These are phyloP conservation scores for Peronospora belbahrii DNA, from an alignment of 352 stramenopile species.

Conservation along the genomic window DNA sequence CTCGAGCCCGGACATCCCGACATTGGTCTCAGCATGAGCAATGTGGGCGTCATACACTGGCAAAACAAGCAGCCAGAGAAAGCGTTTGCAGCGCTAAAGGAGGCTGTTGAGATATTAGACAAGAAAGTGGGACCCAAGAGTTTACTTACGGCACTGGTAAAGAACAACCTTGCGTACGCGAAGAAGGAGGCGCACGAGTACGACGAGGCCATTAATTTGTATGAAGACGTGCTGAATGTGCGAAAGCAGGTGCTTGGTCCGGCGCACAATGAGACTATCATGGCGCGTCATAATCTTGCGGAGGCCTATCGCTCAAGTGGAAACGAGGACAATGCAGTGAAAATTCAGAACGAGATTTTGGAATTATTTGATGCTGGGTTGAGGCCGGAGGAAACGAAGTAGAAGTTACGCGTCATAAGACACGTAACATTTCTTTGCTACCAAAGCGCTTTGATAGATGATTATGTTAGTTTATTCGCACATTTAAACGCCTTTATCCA, in stretches of 20 bases:
- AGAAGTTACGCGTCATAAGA: conserved; percentile 1
- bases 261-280: conserved; percentile 76
- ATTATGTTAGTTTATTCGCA: conserved; percentile 19
- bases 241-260: conserved; percentile 52
- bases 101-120: conserved; percentile 55
- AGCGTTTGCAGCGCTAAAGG: conserved; percentile 46
- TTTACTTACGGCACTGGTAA: conserved; percentile 61
- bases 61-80: conserved; percentile 75
- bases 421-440: neutral
- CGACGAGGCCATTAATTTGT: conserved; percentile 58
- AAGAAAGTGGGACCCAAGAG: conserved; percentile 47
- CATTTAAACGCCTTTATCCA: conserved; percentile 29
- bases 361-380: conserved; percentile 57
- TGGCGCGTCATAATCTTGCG: conserved; percentile 73
- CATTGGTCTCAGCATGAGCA: conserved; percentile 76
- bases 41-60: conserved; percentile 74
- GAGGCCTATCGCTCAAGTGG: conserved; percentile 70
- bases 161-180: conserved; percentile 80
- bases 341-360: conserved; percentile 75
- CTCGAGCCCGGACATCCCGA: conserved; percentile 70
- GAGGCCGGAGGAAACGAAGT: conserved; percentile 22
- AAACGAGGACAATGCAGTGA: conserved; percentile 68
- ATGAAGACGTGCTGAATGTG: conserved; percentile 55
- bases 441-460: conserved; percentile 1
- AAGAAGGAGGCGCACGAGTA: conserved; percentile 71